phyloP scores from a whole-genome alignment of 768 basidiomycete species.

The Termitomyces sp. region DNA sequence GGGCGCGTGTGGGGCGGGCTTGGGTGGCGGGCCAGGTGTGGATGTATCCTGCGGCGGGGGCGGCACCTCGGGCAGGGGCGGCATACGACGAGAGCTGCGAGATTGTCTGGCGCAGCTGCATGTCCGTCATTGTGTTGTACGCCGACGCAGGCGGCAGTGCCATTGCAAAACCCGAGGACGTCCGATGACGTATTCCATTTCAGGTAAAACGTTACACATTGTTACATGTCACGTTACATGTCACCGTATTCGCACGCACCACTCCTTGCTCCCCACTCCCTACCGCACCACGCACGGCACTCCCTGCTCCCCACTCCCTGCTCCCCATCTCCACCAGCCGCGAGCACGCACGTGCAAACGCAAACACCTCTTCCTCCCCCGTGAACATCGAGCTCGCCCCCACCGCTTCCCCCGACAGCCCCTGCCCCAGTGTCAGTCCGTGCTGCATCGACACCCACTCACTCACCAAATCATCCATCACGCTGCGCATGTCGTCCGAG shows the following conservation, averaged over 20 bases:
- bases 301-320: conserved; percentile 57
- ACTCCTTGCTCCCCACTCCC: too few species aligned
- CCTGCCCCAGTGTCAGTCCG: conserved; percentile 35
- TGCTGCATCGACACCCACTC: not conserved
- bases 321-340: conserved; percentile 88
- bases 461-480: conserved; percentile 92
- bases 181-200: too few species aligned
- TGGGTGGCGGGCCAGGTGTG: conserved; percentile 63
- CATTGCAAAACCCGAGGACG: not conserved
- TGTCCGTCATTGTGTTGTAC: conserved; percentile 48
- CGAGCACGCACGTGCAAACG: conserved; percentile 91
- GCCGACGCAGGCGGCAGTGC: conserved; percentile 20
- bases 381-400: conserved; percentile 88
- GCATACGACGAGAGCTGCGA: conserved; percentile 42
- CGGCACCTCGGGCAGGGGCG: conserved; percentile 28
- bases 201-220: too few species aligned
- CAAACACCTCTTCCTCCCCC: conserved; percentile 96
- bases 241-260: not conserved
- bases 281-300: too few species aligned
- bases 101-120: conserved; percentile 59
- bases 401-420: conserved; percentile 68
- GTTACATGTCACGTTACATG: too few species aligned
- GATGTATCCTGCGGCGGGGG: conserved; percentile 33
- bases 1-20: not conserved
- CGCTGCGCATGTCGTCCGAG: conserved; percentile 83